Evolutionary conservation across 108 stramenopile genomes (phyloP).

Genomic region (Cyclotella kingstonii): DNA sequence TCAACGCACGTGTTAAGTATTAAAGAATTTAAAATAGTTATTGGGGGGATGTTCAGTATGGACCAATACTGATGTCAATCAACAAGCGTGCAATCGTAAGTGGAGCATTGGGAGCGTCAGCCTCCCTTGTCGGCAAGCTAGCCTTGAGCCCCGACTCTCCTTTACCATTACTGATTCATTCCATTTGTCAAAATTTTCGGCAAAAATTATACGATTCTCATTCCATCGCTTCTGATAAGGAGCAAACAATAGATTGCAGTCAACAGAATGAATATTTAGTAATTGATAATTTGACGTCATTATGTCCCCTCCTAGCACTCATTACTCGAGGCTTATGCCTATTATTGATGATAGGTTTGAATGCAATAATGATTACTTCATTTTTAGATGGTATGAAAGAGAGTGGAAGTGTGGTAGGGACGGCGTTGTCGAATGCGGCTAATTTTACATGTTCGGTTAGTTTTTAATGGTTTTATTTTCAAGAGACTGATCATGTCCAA

Average conservation of each 20-base stretch:
- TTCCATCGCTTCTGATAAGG: no score
- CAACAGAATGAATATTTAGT: no score
- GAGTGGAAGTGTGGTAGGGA: constrained; percentile 74
- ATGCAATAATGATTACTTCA: constrained; percentile 66
- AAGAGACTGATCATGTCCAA: neutral
- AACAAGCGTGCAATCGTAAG: constrained; percentile 50
- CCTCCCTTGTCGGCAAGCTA: constrained; percentile 63
- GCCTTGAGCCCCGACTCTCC: constrained; percentile 49
- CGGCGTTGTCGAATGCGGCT: constrained; percentile 65
- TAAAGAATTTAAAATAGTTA: no score
- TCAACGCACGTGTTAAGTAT: no score
- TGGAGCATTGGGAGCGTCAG: constrained; percentile 63
- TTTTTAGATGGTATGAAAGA: constrained; percentile 80
- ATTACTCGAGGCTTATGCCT: constrained; percentile 48
- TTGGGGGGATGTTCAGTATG: no score
- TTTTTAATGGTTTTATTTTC: neutral
- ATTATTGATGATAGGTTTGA: constrained; percentile 55
- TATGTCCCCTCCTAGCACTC: constrained; percentile 30
- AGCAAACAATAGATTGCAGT: no score
- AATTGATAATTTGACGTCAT: neutral
- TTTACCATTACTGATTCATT: constrained; percentile 9
- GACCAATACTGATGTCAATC: no score
- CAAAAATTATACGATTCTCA: no score
- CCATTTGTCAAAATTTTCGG: constrained; percentile 22
- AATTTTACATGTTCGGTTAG: constrained; percentile 63